phyloP scores from a whole-genome alignment of 2,329 filamentous ascomycete species.

The Emydomyces testavorans region DNA sequence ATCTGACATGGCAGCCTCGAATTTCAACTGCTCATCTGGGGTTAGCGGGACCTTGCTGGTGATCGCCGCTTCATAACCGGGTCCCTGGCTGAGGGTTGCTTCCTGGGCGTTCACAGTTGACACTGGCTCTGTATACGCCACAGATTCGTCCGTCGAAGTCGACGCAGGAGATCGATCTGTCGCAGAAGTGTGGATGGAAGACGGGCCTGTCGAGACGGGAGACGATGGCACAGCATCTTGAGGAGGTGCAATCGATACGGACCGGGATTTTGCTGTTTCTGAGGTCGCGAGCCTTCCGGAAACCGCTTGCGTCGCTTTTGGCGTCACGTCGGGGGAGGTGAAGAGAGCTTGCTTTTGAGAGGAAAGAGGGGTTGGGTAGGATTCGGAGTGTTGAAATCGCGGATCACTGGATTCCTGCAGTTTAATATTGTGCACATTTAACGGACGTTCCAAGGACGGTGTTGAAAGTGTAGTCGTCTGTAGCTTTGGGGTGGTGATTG shows the following conservation, averaged over 20 bases:
- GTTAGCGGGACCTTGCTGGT: conserved; percentile 36
- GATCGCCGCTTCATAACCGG: conserved; percentile 20
- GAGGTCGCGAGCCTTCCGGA: neutral
- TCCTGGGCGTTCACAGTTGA: neutral
- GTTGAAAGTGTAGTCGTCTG: conserved; percentile 11
- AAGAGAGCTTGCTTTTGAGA: conserved; percentile 3
- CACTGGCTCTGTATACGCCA: conserved; percentile 4
- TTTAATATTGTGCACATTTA: neutral
- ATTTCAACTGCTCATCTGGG: conserved; percentile 48
- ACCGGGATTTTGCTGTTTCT: neutral
- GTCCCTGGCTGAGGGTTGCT: neutral
- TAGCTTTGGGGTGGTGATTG: neutral
- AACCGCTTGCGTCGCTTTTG: neutral
- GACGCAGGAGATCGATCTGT: conserved; percentile 15
- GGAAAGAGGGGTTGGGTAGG: conserved; percentile 5
- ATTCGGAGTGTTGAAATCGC: neutral
- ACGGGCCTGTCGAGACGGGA: conserved; percentile 12
- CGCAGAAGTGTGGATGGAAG: conserved; percentile 15
- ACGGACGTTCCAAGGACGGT: neutral
- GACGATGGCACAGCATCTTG: conserved; percentile 11
- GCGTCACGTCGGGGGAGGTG: neutral
- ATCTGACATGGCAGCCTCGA: conserved; percentile 43
- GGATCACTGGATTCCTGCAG: neutral
- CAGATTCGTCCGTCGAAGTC: conserved; percentile 14
- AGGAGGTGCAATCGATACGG: conserved; percentile 6